A percentile compares a stretch with the other conserved stretches of the same genome.
Evolutionary conservation across 2,329 filamentous ascomycete genomes (phyloP).

Genomic region (Ascochyta fabae): DNA sequence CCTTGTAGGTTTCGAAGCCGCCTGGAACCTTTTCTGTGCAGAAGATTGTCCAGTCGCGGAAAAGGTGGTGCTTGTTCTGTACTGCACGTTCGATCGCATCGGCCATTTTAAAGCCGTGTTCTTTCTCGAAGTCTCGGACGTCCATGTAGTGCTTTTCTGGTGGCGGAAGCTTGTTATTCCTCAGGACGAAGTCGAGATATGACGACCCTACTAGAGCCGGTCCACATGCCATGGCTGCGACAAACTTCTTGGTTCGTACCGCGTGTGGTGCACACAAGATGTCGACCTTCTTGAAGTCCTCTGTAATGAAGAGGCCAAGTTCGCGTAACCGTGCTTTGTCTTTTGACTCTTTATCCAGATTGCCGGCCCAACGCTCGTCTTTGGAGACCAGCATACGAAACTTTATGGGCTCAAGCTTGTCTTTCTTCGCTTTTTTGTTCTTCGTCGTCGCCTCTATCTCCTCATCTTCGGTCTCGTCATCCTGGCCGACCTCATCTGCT

Average conservation of each 20-base stretch:
- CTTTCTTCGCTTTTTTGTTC: conserved; percentile 62
- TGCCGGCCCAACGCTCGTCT: conserved; percentile 80
- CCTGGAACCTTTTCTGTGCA: conserved; percentile 81
- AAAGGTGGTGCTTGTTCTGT: conserved; percentile 75
- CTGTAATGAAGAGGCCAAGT: conserved; percentile 80
- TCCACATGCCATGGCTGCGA: conserved; percentile 82
- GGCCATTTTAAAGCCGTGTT: conserved; percentile 71
- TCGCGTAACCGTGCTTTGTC: conserved; percentile 84
- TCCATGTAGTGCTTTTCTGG: conserved; percentile 71
- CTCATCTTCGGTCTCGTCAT: conserved; percentile 52
- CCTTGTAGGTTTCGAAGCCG: conserved; percentile 81
- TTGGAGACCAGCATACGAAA: conserved; percentile 84
- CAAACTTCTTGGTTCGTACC: conserved; percentile 91
- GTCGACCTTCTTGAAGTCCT: conserved; percentile 77
- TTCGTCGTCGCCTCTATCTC: conserved; percentile 63
- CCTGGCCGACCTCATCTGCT: conserved; percentile 53
- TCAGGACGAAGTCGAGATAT: conserved; percentile 80
- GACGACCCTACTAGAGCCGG: conserved; percentile 77
- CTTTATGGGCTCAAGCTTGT: conserved; percentile 64
- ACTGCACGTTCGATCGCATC: conserved; percentile 74
- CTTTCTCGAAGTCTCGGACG: conserved; percentile 76
- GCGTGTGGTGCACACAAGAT: conserved; percentile 87
- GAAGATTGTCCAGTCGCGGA: conserved; percentile 80
- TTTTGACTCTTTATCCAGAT: conserved; percentile 74
- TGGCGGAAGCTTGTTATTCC: conserved; percentile 69